Evolutionary conservation across 495 filamentous ascomycete genomes (phyloP).

Genomic region (Penicillium canescens): DNA sequence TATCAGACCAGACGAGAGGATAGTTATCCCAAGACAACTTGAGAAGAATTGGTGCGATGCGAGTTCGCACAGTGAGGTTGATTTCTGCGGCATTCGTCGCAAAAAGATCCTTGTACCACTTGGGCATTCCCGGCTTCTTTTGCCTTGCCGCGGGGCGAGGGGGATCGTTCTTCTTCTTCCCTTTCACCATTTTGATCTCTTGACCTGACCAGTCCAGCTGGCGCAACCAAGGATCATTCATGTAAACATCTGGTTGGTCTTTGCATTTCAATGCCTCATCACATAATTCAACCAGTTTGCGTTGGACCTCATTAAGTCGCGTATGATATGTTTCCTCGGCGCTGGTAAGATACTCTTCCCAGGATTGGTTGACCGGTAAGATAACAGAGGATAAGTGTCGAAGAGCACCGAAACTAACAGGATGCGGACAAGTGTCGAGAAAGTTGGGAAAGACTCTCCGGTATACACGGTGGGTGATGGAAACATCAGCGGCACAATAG

Average conservation of each 20-base stretch:
- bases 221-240: slow-evolving; percentile 81
- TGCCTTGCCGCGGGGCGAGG: slow-evolving; percentile 77
- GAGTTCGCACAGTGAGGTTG: slow-evolving; percentile 79
- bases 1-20: slow-evolving; percentile 90
- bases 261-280: slow-evolving; percentile 76
- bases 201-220: slow-evolving; percentile 97
- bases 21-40: slow-evolving; percentile 85
- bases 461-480: slow-evolving; percentile 88
- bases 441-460: slow-evolving; percentile 89
- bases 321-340: slow-evolving; percentile 83
- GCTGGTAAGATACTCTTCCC: slow-evolving; percentile 78
- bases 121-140: slow-evolving; percentile 91
- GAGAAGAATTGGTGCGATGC: slow-evolving; percentile 84
- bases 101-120: slow-evolving; percentile 95
- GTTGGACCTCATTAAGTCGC: slow-evolving; percentile 71
- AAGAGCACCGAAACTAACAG: slow-evolving; percentile 93
- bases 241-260: slow-evolving; percentile 62
- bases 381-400: slow-evolving; percentile 91
- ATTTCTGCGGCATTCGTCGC: slow-evolving; percentile 61
- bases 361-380: slow-evolving; percentile 82
- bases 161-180: slow-evolving; percentile 80
- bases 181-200: slow-evolving; percentile 86
- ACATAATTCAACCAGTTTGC: slow-evolving; percentile 69
- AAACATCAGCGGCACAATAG: slow-evolving; percentile 96
- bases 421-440: slow-evolving; percentile 86